Percentiles rank a stretch among this genome's conserved stretches.
These are phyloP conservation scores for Proliferodiscus dingleyae DNA, from an alignment of 2,329 filamentous ascomycete species.

Conservation along the genomic window DNA sequence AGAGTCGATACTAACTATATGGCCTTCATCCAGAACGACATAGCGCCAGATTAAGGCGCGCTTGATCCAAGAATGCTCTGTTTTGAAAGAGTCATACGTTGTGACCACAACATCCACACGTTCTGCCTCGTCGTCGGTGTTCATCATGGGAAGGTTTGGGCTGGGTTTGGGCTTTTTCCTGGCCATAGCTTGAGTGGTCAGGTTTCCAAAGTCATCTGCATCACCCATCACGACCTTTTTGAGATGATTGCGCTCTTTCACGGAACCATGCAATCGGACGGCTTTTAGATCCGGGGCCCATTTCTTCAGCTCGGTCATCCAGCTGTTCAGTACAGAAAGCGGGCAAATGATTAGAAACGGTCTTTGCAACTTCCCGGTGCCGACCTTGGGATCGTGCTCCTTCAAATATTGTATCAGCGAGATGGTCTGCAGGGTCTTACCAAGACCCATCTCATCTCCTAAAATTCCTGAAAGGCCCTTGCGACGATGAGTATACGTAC, in stretches of 20 bases:
- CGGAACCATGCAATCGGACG: conserved; percentile 43
- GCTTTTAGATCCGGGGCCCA: conserved; percentile 45
- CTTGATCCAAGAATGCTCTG: conserved; percentile 45
- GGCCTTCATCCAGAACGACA: conserved; percentile 49
- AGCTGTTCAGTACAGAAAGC: conserved; percentile 44
- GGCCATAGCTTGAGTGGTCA: conserved; percentile 25
- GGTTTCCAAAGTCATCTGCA: conserved; percentile 40
- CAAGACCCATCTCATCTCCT: conserved; percentile 48
- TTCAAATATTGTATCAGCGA: conserved; percentile 45
- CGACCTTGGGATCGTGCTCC: conserved; percentile 33
- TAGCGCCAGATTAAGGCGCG: conserved; percentile 47
- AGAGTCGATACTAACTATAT: conserved; percentile 37
- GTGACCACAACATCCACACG: conserved; percentile 42
- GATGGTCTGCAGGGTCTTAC: conserved; percentile 44
- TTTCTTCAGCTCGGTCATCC: conserved; percentile 42
- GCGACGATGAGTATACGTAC: conserved; percentile 2
- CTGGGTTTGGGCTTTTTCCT: conserved; percentile 22
- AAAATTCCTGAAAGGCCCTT: conserved; percentile 39
- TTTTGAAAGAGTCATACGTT: conserved; percentile 44
- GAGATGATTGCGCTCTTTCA: conserved; percentile 37
- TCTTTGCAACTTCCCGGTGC: conserved; percentile 34
- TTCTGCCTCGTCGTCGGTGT: conserved; percentile 25
- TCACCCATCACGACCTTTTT: conserved; percentile 44
- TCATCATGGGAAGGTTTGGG: conserved; percentile 18
- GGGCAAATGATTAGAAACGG: conserved; percentile 46